Evolutionary conservation across 164 flowering plant species (phyloP).

Genomic region (Platanus orientalis): DNA sequence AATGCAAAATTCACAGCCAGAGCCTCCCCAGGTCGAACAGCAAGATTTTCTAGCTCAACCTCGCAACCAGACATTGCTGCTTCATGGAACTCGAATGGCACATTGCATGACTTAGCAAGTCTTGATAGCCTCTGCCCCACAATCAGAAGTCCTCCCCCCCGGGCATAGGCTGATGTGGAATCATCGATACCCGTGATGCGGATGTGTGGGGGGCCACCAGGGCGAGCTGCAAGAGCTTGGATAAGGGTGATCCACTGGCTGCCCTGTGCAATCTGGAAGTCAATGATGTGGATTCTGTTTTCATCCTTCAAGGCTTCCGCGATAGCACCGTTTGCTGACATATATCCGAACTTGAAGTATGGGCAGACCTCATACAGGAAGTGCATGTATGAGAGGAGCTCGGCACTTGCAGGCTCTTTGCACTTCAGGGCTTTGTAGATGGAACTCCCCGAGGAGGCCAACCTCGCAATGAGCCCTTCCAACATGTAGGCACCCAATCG

Average conservation of each 20-base stretch:
- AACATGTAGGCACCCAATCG: too few species aligned
- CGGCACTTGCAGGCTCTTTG: too few species aligned
- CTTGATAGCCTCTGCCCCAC: slow-evolving; percentile 56
- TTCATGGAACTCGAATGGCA: slow-evolving; percentile 66
- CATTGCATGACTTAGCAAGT: slow-evolving; percentile 55
- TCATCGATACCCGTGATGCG: slow-evolving; percentile 79
- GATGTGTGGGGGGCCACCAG: slow-evolving; percentile 67
- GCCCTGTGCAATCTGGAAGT: too few species aligned
- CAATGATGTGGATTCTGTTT: slow-evolving; percentile 61
- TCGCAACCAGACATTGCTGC: slow-evolving; percentile 39
- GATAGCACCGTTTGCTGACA: slow-evolving; percentile 84
- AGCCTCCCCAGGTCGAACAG: slow-evolving; percentile 52
- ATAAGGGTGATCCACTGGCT: slow-evolving; percentile 55
- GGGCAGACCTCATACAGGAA: slow-evolving; percentile 69
- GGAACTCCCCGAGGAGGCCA: too few species aligned
- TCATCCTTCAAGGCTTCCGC: slow-evolving; percentile 83
- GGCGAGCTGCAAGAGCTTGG: slow-evolving; percentile 62
- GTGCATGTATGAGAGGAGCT: slow-evolving; percentile 73
- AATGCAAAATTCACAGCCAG: slow-evolving; percentile 68
- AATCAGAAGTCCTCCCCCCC: slow-evolving; percentile 61
- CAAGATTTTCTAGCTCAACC: slow-evolving; percentile 37
- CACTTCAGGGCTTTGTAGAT: too few species aligned
- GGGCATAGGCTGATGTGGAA: slow-evolving; percentile 48
- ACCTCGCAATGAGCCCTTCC: too few species aligned
- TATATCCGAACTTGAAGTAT: slow-evolving; percentile 72